Conservation (phyloP, 352 stramenopile genomes). For the Phytophthora crassamura region DNA sequence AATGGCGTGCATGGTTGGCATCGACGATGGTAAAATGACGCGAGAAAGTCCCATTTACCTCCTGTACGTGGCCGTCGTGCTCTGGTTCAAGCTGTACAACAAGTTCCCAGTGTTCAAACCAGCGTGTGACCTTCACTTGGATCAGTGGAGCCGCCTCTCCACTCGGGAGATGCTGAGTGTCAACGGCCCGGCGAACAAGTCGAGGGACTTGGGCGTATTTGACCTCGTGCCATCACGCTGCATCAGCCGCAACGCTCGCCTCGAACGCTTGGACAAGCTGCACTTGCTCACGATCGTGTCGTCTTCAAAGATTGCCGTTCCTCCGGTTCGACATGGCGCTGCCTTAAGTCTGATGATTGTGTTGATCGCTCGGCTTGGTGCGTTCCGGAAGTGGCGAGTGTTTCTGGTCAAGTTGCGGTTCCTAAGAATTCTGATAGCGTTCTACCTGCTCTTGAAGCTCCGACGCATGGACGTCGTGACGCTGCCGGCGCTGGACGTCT, state of each 20-base stretch:
- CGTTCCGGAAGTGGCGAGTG: slow-evolving; percentile 1
- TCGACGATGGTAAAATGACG: slow-evolving; percentile 41
- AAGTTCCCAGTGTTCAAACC: slow-evolving; percentile 40
- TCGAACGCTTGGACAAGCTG: slow-evolving; percentile 57
- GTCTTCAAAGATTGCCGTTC: slow-evolving; percentile 36
- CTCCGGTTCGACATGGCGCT: slow-evolving; percentile 28
- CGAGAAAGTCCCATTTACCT: slow-evolving; percentile 38
- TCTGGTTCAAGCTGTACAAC: slow-evolving; percentile 50
- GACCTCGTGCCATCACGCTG: slow-evolving; percentile 41
- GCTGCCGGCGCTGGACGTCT: slow-evolving; percentile 44
- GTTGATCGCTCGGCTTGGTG: slow-evolving; percentile 11
- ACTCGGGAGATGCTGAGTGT: slow-evolving; percentile 38
- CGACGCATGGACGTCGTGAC: slow-evolving; percentile 50
- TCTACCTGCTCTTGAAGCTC: slow-evolving; percentile 31
- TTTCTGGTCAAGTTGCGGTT: neutral
- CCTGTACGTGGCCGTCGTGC: slow-evolving; percentile 18
- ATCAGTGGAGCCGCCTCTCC: slow-evolving; percentile 46
- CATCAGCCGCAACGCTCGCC: slow-evolving; percentile 47
- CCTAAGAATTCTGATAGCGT: slow-evolving; percentile 9
- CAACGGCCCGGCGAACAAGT: slow-evolving; percentile 39
- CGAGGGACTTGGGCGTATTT: slow-evolving; percentile 45
- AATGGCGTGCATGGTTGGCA: slow-evolving; percentile 45
- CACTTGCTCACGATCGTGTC: slow-evolving; percentile 63
- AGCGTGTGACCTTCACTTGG: slow-evolving; percentile 58
- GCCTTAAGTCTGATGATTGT: slow-evolving; percentile 18